Evolutionary conservation across 164 flowering plant genomes (phyloP).

Genomic region (Magnolia officinalis): DNA sequence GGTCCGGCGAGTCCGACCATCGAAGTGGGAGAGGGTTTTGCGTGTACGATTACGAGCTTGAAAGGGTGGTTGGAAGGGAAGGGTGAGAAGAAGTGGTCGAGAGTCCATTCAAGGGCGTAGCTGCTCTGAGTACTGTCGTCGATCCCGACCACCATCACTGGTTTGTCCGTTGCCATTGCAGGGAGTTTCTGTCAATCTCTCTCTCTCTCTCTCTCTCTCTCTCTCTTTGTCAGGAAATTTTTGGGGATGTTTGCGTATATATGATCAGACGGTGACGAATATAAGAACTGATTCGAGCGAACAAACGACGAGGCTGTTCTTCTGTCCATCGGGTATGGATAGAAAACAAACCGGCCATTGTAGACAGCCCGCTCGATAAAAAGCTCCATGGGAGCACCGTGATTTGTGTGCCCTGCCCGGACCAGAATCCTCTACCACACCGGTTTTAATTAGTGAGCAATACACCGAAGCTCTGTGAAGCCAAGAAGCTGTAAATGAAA

Average conservation of each 20-base stretch:
- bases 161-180: conserved; percentile 31
- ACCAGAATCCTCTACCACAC: too few relatives aligned
- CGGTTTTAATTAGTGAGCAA: too few relatives aligned
- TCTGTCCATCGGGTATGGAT: too few relatives aligned
- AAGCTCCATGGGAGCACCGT: too few relatives aligned
- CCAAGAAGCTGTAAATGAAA: too few relatives aligned
- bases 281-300: too few relatives aligned
- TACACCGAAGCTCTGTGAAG: too few relatives aligned
- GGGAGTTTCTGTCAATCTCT: neutral
- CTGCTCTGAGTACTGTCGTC: conserved; percentile 73
- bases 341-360: too few relatives aligned
- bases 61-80: conserved; percentile 35
- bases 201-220: neutral
- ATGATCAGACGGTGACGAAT: too few relatives aligned
- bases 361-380: too few relatives aligned
- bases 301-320: too few relatives aligned
- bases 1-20: conserved; percentile 65
- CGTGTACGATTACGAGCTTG: conserved; percentile 65
- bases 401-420: too few relatives aligned
- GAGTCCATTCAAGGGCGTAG: conserved; percentile 75
- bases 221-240: neutral
- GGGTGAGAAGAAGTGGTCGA: conserved; percentile 59
- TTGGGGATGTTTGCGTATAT: neutral
- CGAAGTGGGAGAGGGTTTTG: conserved; percentile 52
- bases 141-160: conserved; percentile 65